Percentiles rank a stretch among this genome's conserved stretches.
phyloP scores from a whole-genome alignment of 192 early-diverging fungal species.

The Coemansia sp. region DNA sequence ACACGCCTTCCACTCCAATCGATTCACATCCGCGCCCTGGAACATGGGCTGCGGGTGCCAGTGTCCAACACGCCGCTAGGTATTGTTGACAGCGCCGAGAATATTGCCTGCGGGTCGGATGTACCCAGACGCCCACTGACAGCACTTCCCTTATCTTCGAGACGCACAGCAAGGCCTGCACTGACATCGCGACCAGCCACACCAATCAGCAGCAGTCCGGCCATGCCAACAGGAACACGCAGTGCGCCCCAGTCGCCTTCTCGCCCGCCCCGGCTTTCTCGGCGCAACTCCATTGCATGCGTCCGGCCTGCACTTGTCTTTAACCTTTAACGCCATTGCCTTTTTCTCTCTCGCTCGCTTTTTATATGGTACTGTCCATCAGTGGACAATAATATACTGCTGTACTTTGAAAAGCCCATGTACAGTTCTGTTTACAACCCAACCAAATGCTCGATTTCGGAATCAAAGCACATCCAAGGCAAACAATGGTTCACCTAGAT shows the following conservation, averaged over 20 bases:
- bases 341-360: background rate
- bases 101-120: constrained; percentile 21
- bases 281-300: constrained; percentile 34
- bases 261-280: constrained; percentile 15
- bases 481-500: too few species aligned
- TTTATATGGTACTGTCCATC: background rate
- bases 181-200: background rate
- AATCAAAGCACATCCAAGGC: too few species aligned
- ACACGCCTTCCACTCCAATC: constrained; percentile 34
- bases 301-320: constrained; percentile 11
- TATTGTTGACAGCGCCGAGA: constrained; percentile 24
- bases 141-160: constrained; percentile 1
- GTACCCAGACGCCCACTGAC: constrained; percentile 7
- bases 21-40: constrained; percentile 46
- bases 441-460: too few species aligned
- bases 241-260: constrained; percentile 4
- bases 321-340: constrained; percentile 2
- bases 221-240: background rate
- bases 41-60: constrained; percentile 48
- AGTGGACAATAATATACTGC: background rate
- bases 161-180: background rate
- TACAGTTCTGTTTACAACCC: too few species aligned
- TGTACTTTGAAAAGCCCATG: background rate
- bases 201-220: background rate
- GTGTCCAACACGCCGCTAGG: constrained; percentile 47